Evolutionary conservation across 2,329 filamentous ascomycete species (phyloP).

Genomic region (Pseudogymnoascus sp.): DNA sequence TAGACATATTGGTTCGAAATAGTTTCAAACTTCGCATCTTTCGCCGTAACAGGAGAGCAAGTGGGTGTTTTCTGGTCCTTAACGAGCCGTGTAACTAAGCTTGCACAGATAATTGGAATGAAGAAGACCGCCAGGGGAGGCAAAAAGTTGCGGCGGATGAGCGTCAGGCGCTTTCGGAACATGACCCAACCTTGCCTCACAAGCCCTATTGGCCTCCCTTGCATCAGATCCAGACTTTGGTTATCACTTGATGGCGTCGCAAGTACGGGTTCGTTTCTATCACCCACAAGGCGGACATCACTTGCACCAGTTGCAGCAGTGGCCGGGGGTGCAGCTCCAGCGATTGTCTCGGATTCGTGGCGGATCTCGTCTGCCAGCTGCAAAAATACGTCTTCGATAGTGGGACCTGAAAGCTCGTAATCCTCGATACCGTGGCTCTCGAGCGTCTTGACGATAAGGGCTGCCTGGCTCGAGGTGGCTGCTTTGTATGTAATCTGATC

Average conservation of each 20-base stretch:
- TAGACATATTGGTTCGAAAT: conserved; percentile 20
- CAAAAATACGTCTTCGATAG: conserved; percentile 88
- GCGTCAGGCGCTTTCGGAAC: conserved; percentile 69
- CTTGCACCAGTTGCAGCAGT: conserved; percentile 15
- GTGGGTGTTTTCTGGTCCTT: conserved; percentile 44
- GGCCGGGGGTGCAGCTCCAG: conserved; percentile 16
- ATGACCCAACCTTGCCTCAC: conserved; percentile 65
- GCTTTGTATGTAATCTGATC: conserved; percentile 71
- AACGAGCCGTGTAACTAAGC: conserved; percentile 71
- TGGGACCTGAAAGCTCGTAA: conserved; percentile 81
- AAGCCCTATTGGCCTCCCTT: conserved; percentile 65
- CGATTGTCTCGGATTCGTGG: conserved; percentile 36
- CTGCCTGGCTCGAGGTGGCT: conserved; percentile 61
- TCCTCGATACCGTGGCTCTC: conserved; percentile 62
- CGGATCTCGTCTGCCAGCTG: conserved; percentile 75
- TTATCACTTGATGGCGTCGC: background rate
- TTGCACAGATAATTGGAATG: conserved; percentile 73
- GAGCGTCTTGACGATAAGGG: conserved; percentile 62
- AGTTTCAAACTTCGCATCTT: conserved; percentile 37
- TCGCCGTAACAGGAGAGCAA: conserved; percentile 43
- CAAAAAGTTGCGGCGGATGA: conserved; percentile 71
- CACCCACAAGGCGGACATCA: conserved; percentile 9
- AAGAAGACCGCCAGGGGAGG: conserved; percentile 69
- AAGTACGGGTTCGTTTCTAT: conserved; percentile 9
- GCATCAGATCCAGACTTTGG: conserved; percentile 49